phyloP scores from a whole-genome alignment of 345 rosid species.

The Mallotus nudiflorus region DNA sequence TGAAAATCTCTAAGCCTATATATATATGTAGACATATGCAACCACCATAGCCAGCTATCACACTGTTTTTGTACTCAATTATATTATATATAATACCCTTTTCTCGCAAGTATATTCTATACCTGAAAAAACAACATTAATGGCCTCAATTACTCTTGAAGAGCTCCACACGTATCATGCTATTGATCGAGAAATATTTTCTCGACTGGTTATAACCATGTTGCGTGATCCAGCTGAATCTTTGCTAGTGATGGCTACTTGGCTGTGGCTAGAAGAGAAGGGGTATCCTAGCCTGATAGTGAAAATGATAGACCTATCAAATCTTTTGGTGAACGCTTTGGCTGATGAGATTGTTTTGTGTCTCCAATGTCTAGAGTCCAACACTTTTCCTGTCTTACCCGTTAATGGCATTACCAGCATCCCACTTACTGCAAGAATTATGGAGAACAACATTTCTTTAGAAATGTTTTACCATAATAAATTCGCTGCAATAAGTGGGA shows the following conservation, averaged over 20 bases:
- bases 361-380: slow-evolving; percentile 25
- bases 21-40: too few relatives aligned
- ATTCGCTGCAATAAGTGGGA: slow-evolving; percentile 39
- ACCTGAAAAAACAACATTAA: too few relatives aligned
- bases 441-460: slow-evolving; percentile 26
- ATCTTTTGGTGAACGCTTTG: slow-evolving; percentile 26
- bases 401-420: not conserved
- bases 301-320: slow-evolving; percentile 23
- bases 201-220: slow-evolving; percentile 35
- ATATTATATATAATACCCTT: not conserved
- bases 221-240: slow-evolving; percentile 37
- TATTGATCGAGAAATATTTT: slow-evolving; percentile 41
- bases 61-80: too few relatives aligned
- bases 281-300: slow-evolving; percentile 35
- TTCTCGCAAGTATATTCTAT: too few relatives aligned
- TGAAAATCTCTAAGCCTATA: too few relatives aligned
- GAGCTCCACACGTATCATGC: slow-evolving; percentile 38
- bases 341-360: slow-evolving; percentile 37
- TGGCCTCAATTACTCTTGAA: slow-evolving; percentile 33
- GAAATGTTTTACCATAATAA: slow-evolving; percentile 32
- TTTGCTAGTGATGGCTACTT: slow-evolving; percentile 38
- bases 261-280: slow-evolving; percentile 53
- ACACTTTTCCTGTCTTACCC: not conserved
- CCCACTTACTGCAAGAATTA: slow-evolving; percentile 30
- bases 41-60: too few relatives aligned